Conservation (phyloP, 2,329 filamentous ascomycete species). For the Amauroascus niger region DNA sequence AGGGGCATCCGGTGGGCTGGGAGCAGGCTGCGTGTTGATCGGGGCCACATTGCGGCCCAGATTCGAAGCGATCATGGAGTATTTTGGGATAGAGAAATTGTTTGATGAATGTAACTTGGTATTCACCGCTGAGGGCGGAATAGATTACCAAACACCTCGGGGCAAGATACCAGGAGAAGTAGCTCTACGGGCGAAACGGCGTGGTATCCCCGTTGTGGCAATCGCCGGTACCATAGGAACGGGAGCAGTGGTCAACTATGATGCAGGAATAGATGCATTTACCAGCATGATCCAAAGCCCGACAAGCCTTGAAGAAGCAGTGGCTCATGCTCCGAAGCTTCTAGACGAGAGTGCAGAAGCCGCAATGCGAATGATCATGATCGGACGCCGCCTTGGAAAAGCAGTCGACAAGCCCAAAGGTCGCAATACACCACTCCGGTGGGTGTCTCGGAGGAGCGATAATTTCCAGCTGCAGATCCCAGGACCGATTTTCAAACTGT, state of each 20-base stretch:
- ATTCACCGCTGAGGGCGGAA: slow-evolving; percentile 45
- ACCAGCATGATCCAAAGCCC: slow-evolving; percentile 26
- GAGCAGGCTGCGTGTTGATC: slow-evolving; percentile 42
- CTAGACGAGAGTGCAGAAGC: slow-evolving; percentile 24
- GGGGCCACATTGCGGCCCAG: slow-evolving; percentile 41
- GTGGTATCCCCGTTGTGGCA: slow-evolving; percentile 41
- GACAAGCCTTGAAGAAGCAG: slow-evolving; percentile 23
- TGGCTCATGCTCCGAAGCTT: slow-evolving; percentile 22
- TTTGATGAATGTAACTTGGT: slow-evolving; percentile 44
- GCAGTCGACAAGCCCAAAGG: background rate
- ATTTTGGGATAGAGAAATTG: slow-evolving; percentile 40
- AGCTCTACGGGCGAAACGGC: slow-evolving; percentile 39
- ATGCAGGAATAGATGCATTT: slow-evolving; percentile 29
- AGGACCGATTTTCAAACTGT: background rate
- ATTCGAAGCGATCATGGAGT: slow-evolving; percentile 44
- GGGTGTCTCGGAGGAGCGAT: background rate
- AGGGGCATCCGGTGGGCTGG: slow-evolving; percentile 46
- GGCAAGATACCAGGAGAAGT: slow-evolving; percentile 48
- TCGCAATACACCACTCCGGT: background rate
- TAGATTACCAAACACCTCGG: slow-evolving; percentile 44
- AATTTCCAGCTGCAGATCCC: background rate
- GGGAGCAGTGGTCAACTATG: slow-evolving; percentile 28
- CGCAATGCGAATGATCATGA: slow-evolving; percentile 25
- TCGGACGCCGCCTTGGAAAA: slow-evolving; percentile 14
- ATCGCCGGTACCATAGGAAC: slow-evolving; percentile 36